Conservation (phyloP, 306 rosid species). For the apple (Malus domestica) region ASM211411v1 NC_041802.1:19601501-19602000, state of each 20-base stretch:
- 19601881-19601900: not conserved
- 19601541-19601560: not conserved
- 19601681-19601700: not conserved
- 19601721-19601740: not conserved
- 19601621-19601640: too few relatives aligned
- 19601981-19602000: conserved; percentile 1
- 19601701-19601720: not conserved
- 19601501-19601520: not conserved
- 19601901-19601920: not conserved
- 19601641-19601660: too few relatives aligned
- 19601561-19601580: not conserved
- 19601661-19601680: not conserved
- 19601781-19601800: not conserved
- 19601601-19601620: not conserved
- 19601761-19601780: not conserved
- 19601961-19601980: not conserved
- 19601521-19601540: not conserved
- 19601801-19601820: not conserved
- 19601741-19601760: not conserved
- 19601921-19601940: not conserved
- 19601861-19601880: not conserved
- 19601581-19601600: not conserved
- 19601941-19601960: not conserved
- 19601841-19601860: not conserved
- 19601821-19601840: not conserved